Evolutionary conservation across 441 rosid genomes (phyloP), one percentile per base, ranked within the genome.

Genomic region (Brassica hybrid): DNA sequence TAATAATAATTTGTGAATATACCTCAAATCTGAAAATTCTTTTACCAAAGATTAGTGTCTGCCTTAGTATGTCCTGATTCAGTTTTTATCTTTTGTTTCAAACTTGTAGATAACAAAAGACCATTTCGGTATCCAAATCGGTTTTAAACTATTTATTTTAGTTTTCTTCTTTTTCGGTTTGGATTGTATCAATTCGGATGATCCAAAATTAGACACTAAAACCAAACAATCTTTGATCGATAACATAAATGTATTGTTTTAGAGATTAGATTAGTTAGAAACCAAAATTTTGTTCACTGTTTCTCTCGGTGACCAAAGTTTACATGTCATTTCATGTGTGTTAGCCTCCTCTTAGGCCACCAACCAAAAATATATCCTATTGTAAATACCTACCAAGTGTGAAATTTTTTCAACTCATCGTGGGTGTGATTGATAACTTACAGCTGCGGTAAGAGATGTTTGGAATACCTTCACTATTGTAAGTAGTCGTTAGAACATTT

Each of bases 281-380:
- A 30, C 57, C 23, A 61, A 23, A 13, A 9, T 1, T 16, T 34
- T 45, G 70, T 50, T 69, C 50, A 76, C 2, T 69, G 68, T 60
- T 60, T 17, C 25, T 16, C 56, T 56, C 65, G 16, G 2, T 67
- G 52, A 32, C 21, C 67, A 7, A 45, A 75, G 14, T 25, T 59
- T 17, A 59, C 13, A 43, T 57, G 50, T 12, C 60, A 17, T 12
- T 71, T 10, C 50, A 67, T 45, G 67, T 74, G 78, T 66, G 17
- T 48, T 48, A n/a, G n/a, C n/a, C n/a, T n/a, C n/a, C n/a, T n/a
- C 56, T 71, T 74, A 23, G 77, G 71, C 71, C 57, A 57, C 32
- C 59, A 66, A 74, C 72, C 58, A 16, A 36, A 56, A 34, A 10
- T 19, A 1, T 16, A 14, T 64, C 4, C 7, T 16, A n/a, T 48